Conservation (phyloP, 2,329 filamentous ascomycete genomes). For the Colletotrichum gigasporum region DNA sequence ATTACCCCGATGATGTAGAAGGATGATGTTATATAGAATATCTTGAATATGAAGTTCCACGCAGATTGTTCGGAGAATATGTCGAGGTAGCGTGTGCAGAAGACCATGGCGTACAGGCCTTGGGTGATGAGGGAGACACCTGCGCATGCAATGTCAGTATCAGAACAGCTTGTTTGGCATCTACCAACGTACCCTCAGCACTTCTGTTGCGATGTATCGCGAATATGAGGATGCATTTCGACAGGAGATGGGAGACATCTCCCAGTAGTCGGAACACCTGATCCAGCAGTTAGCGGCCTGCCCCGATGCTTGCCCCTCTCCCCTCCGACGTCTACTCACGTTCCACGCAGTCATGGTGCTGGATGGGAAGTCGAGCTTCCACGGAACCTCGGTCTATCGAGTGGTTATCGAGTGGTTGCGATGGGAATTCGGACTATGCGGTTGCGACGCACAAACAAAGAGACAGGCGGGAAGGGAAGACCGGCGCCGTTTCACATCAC, state of each 20-base stretch:
- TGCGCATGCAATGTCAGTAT: conserved; percentile 44
- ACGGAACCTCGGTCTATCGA: not conserved
- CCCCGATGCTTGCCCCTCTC: not conserved
- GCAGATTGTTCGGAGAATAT: conserved; percentile 67
- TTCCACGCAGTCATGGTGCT: conserved; percentile 52
- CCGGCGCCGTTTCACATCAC: conserved; percentile 32
- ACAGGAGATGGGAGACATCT: conserved; percentile 85
- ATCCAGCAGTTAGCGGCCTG: conserved; percentile 10
- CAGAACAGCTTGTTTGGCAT: not conserved
- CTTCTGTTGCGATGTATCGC: conserved; percentile 89
- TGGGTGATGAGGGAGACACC: conserved; percentile 93
- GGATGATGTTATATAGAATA: conserved; percentile 86
- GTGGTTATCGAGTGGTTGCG: not conserved
- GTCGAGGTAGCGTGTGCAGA: conserved; percentile 87
- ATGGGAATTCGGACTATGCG: conserved; percentile 1
- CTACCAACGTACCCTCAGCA: conserved; percentile 72
- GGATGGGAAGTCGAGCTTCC: conserved; percentile 27
- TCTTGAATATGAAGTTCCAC: conserved; percentile 87
- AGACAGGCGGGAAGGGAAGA: conserved; percentile 4
- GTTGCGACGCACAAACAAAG: conserved; percentile 28
- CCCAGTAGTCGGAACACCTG: conserved; percentile 79
- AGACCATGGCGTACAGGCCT: conserved; percentile 85
- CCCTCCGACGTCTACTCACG: conserved; percentile 40
- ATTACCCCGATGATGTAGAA: conserved; percentile 90
- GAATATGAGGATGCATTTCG: conserved; percentile 91